These are phyloP conservation scores for Ophiostoma perfectum DNA, from an alignment of 2,329 filamentous ascomycete genomes.

Conservation along the genomic window DNA sequence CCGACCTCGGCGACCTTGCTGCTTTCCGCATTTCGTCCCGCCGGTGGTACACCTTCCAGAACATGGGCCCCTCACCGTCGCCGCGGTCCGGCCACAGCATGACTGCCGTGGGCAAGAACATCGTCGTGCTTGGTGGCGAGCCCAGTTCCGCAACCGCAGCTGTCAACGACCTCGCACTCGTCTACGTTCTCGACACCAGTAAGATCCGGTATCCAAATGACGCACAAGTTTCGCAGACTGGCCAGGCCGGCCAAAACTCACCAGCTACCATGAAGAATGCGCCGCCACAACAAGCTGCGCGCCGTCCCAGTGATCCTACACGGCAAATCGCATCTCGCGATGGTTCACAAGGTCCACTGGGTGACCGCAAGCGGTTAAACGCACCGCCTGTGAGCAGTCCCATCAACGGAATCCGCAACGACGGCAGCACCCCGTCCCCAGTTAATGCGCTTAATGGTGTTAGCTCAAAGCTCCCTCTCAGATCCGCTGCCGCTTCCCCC, in stretches of 20 bases:
- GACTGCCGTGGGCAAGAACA: slow-evolving; percentile 88
- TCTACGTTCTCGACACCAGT: slow-evolving; percentile 86
- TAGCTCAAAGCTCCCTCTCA: slow-evolving; percentile 37
- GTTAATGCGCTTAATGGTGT: slow-evolving; percentile 26
- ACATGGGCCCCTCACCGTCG: slow-evolving; percentile 95
- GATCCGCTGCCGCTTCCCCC: slow-evolving; percentile 34
- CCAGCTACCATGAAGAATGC: slow-evolving; percentile 28
- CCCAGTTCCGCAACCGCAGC: slow-evolving; percentile 81
- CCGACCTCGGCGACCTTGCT: slow-evolving; percentile 86
- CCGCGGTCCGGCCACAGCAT: slow-evolving; percentile 94
- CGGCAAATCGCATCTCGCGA: slow-evolving; percentile 45
- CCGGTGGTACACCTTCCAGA: slow-evolving; percentile 98
- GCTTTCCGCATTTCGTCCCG: slow-evolving; percentile 70
- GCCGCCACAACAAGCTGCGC: slow-evolving; percentile 19
- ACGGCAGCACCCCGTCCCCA: slow-evolving; percentile 34
- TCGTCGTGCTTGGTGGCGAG: slow-evolving; percentile 89
- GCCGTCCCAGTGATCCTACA: slow-evolving; percentile 34
- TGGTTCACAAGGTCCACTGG: slow-evolving; percentile 47
- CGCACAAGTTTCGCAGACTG: slow-evolving; percentile 36
- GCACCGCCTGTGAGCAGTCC: slow-evolving; percentile 35
- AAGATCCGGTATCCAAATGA: slow-evolving; percentile 97
- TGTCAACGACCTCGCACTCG: slow-evolving; percentile 76
- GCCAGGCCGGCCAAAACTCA: slow-evolving; percentile 23
- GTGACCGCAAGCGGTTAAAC: slow-evolving; percentile 45
- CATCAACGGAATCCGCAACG: slow-evolving; percentile 41